These are phyloP conservation scores for Calocybe indica DNA, from an alignment of 768 basidiomycete genomes.

Conservation along the genomic window DNA sequence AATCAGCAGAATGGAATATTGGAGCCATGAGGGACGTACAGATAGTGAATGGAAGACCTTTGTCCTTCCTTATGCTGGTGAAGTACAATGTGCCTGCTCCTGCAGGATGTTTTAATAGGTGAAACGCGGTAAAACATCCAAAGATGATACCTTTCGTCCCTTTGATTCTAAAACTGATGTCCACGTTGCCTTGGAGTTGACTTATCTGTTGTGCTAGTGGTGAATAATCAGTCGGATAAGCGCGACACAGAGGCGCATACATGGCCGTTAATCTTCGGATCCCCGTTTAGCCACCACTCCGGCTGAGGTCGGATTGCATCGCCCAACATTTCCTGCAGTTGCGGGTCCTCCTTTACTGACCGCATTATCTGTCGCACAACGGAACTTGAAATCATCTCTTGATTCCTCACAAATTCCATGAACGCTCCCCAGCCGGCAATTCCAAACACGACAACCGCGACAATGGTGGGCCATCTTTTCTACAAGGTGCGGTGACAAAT, in stretches of 20 bases:
- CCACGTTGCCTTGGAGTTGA: conserved; percentile 70
- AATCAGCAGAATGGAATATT: not conserved
- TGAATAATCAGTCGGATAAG: not conserved
- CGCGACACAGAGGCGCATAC: conserved; percentile 31
- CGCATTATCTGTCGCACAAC: conserved; percentile 63
- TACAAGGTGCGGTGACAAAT: conserved; percentile 10
- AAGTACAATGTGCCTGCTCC: conserved; percentile 77
- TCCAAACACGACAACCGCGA: conserved; percentile 45
- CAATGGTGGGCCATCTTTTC: conserved; percentile 54
- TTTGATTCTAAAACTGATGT: conserved; percentile 70
- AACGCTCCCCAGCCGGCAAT: conserved; percentile 64
- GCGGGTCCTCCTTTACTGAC: conserved; percentile 46
- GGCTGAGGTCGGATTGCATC: conserved; percentile 61
- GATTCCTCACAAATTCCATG: conserved; percentile 64
- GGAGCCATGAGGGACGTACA: conserved; percentile 37
- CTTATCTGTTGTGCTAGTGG: conserved; percentile 45
- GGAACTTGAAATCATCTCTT: conserved; percentile 73
- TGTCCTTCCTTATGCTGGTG: conserved; percentile 74
- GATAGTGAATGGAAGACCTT: conserved; percentile 64
- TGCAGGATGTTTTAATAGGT: conserved; percentile 15
- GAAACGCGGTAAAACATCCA: not conserved
- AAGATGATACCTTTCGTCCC: conserved; percentile 54
- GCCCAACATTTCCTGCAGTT: conserved; percentile 50
- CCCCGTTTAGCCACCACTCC: conserved; percentile 73
- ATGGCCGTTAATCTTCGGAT: conserved; percentile 63